Percentiles rank a stretch among this genome's conserved stretches.
These are phyloP conservation scores for Yamadazyma insecticola DNA, from an alignment of 805 yeast species.

Conservation along the genomic window DNA sequence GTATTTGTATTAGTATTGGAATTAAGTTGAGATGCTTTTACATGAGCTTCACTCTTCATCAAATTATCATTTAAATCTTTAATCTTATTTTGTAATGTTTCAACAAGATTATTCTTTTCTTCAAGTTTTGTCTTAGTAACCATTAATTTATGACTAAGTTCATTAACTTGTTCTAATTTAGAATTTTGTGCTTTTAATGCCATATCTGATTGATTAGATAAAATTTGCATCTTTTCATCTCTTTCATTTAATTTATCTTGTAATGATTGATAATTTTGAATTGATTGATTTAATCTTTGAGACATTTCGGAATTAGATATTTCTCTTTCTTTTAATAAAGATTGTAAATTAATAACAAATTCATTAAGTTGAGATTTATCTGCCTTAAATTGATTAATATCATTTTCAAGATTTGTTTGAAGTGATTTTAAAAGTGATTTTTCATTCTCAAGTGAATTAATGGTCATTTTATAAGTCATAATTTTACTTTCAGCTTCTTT, in stretches of 20 bases:
- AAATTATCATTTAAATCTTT: conserved; percentile 16
- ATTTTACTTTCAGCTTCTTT: conserved; percentile 45
- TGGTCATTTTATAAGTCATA: conserved; percentile 40
- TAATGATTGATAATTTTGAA: conserved; percentile 41
- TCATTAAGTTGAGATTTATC: conserved; percentile 60
- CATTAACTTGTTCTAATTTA: conserved; percentile 56
- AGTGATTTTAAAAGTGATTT: conserved; percentile 44
- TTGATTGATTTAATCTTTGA: conserved; percentile 43
- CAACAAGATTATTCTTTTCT: conserved; percentile 36
- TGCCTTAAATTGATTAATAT: conserved; percentile 46
- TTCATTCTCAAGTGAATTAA: conserved; percentile 51
- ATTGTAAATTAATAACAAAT: conserved; percentile 56
- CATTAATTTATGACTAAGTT: conserved; percentile 42
- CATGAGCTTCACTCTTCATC: conserved; percentile 15
- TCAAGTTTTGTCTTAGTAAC: conserved; percentile 38
- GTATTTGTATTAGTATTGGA: conserved; percentile 9
- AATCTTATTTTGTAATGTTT: conserved; percentile 35
- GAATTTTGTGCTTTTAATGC: conserved; percentile 49
- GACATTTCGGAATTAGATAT: conserved; percentile 45
- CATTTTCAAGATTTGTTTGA: conserved; percentile 48
- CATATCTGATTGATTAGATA: conserved; percentile 52
- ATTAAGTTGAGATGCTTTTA: conserved; percentile 15
- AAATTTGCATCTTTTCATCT: conserved; percentile 49
- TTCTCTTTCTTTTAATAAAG: conserved; percentile 59
- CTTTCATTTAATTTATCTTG: conserved; percentile 46